Evolutionary conservation across 768 basidiomycete species (phyloP), one percentile per base, ranked within the genome.

Genomic region (Auriculariales sp.): DNA sequence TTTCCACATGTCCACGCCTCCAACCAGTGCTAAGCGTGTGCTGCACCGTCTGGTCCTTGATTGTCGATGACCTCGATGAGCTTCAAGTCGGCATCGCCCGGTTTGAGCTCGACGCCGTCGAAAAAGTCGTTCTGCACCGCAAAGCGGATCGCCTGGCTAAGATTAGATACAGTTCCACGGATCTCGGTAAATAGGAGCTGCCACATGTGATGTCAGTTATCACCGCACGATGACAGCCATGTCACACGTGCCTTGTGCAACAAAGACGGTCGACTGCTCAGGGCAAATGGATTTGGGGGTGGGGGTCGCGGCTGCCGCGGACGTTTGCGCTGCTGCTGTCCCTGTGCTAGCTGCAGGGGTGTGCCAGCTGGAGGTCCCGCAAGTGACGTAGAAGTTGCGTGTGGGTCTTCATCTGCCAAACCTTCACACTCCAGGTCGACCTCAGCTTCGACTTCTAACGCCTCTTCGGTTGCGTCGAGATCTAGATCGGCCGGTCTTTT

Each of bases 131-230:
- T 95, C 53, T 86, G 84, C 1, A 88, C 90, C 15, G 94, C 63
- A 63, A 95, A 97, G 28, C 75, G 79, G 54, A 95, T 87, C 3
- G 87, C 89, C 62, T 97, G 93, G 0, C 91, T 91, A 3, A 97
- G 71, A 62, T 92, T 92, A 1, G 90, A 93, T 3, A 92, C 74
- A 0, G 92, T 93, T 55, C 86, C 72, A 27, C 83, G 78, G 32
- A 94, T 91, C 60, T 94, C 91, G 11, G 83, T 86, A 17, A 83
- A 68, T 3, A 95, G 71, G 11, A 95, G 67, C 87, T 92, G 57
- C 27, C 48, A 48, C 45, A 15, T 19, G 45, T 12, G 47, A 42
- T 14, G 35, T 46, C n/a, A 33, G 31, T 15, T 17, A 47, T 47
- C 25, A 29, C 36, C n/a, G n/a, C n/a, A 39, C 44, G 31, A 22